These are phyloP conservation scores for Lotus japonicus DNA, from an alignment of 306 rosid species.

Conservation along the genomic window DNA sequence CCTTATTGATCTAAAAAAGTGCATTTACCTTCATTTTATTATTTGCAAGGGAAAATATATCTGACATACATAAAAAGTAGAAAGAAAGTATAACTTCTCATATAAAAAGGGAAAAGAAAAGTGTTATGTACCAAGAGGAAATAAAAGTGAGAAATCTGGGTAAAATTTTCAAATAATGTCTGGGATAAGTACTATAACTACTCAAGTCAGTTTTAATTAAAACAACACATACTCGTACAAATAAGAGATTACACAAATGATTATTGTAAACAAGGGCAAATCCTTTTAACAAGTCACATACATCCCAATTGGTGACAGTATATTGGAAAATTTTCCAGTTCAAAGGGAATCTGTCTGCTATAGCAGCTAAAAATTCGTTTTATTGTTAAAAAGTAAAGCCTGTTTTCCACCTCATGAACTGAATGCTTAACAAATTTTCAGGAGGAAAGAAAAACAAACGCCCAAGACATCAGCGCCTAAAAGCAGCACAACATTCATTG, in stretches of 20 bases:
- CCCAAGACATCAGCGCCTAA: slow-evolving; percentile 7
- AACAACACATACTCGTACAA: background rate
- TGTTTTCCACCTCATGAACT: slow-evolving; percentile 5
- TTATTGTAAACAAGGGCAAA: background rate
- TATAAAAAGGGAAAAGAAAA: too few species aligned
- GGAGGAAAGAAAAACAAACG: background rate
- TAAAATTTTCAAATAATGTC: too few species aligned
- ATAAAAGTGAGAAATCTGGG: background rate
- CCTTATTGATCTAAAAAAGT: too few species aligned
- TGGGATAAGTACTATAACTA: too few species aligned
- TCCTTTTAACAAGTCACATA: background rate
- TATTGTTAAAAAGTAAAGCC: background rate
- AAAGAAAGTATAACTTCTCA: too few species aligned
- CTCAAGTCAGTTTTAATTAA: background rate
- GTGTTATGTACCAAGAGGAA: background rate
- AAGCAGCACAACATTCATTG: background rate
- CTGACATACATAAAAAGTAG: too few species aligned
- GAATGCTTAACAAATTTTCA: slow-evolving; percentile 17
- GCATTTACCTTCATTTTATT: too few species aligned
- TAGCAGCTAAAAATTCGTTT: slow-evolving; percentile 11
- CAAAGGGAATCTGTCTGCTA: slow-evolving; percentile 6
- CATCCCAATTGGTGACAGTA: slow-evolving; percentile 3
- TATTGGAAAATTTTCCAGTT: background rate
- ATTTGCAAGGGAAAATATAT: too few species aligned
- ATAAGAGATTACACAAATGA: background rate